Percentiles rank a stretch among this genome's conserved stretches.
These are phyloP conservation scores for Sugiyamaella mastotermitis DNA, from an alignment of 805 yeast genomes.

Conservation along the genomic window DNA sequence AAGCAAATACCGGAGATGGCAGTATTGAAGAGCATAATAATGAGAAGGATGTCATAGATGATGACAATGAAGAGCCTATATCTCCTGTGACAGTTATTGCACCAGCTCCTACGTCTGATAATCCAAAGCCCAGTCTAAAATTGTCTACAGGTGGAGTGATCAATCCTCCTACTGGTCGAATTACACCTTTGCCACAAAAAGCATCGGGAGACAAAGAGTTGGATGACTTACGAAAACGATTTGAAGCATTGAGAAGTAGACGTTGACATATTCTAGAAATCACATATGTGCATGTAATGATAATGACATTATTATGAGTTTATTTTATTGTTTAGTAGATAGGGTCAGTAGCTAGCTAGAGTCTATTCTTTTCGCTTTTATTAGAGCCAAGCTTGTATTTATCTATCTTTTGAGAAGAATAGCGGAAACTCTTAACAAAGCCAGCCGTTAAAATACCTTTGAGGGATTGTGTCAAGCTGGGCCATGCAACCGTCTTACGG, in stretches of 20 bases:
- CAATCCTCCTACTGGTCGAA: slow-evolving; percentile 2
- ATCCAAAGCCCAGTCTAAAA: slow-evolving; percentile 25
- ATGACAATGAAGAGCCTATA: slow-evolving; percentile 5
- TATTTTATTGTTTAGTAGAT: neutral
- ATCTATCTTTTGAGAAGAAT: slow-evolving; percentile 65
- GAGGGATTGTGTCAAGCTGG: slow-evolving; percentile 69
- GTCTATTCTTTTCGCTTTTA: neutral
- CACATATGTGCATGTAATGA: neutral
- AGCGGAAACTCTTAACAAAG: slow-evolving; percentile 55
- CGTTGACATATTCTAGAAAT: neutral
- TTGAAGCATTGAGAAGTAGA: slow-evolving; percentile 59
- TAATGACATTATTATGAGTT: neutral
- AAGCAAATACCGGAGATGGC: slow-evolving; percentile 29
- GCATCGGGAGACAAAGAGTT: slow-evolving; percentile 37
- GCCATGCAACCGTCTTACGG: slow-evolving; percentile 51
- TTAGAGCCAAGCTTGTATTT: slow-evolving; percentile 25
- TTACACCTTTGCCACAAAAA: slow-evolving; percentile 10
- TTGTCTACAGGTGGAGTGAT: slow-evolving; percentile 10
- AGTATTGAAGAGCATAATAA: slow-evolving; percentile 19
- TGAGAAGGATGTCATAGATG: neutral
- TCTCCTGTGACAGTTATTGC: slow-evolving; percentile 30
- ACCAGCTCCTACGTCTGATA: slow-evolving; percentile 28
- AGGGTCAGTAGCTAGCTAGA: neutral
- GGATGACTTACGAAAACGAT: slow-evolving; percentile 62
- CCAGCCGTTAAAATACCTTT: slow-evolving; percentile 93